phyloP scores from a whole-genome alignment of 139 green algal genomes.

The Mychonastes homosphaera region DNA sequence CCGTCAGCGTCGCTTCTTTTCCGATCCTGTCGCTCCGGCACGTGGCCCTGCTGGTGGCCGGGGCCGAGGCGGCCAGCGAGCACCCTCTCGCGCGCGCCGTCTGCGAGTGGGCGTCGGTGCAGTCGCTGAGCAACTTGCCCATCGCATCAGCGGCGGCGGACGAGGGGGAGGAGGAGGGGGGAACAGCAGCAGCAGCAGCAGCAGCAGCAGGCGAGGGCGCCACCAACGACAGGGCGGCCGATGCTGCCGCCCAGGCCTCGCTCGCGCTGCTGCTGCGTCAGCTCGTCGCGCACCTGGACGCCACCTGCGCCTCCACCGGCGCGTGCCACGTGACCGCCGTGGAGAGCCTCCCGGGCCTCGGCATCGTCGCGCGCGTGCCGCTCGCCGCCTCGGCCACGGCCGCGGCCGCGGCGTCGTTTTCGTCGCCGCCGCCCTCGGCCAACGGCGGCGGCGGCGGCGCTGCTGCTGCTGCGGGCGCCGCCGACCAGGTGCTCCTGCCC shows the following conservation, averaged over 20 bases:
- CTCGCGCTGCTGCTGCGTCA: slow-evolving; percentile 2
- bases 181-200: slow-evolving; percentile 14
- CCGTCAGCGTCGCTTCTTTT: background rate
- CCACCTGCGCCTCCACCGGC: slow-evolving; percentile 1
- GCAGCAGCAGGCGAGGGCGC: background rate
- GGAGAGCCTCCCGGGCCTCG: background rate
- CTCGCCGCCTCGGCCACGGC: background rate
- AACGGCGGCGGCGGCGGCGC: slow-evolving; percentile 7
- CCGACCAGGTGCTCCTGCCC: too few species aligned
- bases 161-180: slow-evolving; percentile 11
- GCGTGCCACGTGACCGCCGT: too few species aligned
- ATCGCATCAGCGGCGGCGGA: background rate
- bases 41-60: slow-evolving; percentile 49
- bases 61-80: slow-evolving; percentile 74
- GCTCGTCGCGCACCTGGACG: slow-evolving; percentile 4
- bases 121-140: background rate
- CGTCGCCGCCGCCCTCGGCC: too few species aligned
- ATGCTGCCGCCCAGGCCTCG: background rate
- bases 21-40: slow-evolving; percentile 21
- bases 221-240: too few species aligned
- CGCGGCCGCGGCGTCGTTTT: background rate
- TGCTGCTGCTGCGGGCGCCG: background rate
- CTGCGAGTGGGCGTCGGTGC: slow-evolving; percentile 30
- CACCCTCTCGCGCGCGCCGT: slow-evolving; percentile 82
- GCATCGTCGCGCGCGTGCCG: background rate